Evolutionary conservation across 2,329 filamentous ascomycete species (phyloP).

Genomic region (Didymella exigua): DNA sequence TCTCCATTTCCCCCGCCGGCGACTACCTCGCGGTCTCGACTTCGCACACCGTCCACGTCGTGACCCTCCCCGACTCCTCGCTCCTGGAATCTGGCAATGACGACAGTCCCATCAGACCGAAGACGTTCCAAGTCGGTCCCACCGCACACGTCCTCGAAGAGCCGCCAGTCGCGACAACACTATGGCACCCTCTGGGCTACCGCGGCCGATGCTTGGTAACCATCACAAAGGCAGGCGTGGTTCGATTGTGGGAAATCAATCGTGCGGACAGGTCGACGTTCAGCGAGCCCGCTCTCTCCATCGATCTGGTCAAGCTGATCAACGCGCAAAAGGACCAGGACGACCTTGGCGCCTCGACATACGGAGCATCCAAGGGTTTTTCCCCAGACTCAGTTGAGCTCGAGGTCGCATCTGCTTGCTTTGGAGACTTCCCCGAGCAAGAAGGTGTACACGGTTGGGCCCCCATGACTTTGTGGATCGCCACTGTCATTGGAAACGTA

Average conservation of each 20-base stretch:
- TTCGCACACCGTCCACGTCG: constrained; percentile 84
- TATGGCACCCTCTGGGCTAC: constrained; percentile 93
- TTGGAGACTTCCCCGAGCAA: constrained; percentile 70
- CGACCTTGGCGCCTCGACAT: constrained; percentile 78
- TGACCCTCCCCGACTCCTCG: constrained; percentile 79
- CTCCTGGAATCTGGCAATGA: constrained; percentile 77
- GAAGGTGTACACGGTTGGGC: constrained; percentile 75
- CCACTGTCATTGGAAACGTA: constrained; percentile 91
- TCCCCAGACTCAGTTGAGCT: constrained; percentile 91
- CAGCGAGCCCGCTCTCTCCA: constrained; percentile 77
- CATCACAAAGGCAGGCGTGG: constrained; percentile 83
- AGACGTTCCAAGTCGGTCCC: constrained; percentile 88
- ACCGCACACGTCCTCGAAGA: constrained; percentile 90
- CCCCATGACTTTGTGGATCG: constrained; percentile 93
- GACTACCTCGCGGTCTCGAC: constrained; percentile 86
- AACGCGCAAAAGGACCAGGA: constrained; percentile 83
- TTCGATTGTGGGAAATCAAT: constrained; percentile 89
- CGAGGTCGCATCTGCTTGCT: constrained; percentile 88
- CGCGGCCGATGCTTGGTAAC: constrained; percentile 84
- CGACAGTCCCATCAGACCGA: constrained; percentile 72
- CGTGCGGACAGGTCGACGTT: constrained; percentile 86
- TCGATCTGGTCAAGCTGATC: constrained; percentile 87
- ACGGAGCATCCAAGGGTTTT: constrained; percentile 77
- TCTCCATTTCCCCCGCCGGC: constrained; percentile 80
- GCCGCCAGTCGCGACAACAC: constrained; percentile 75